These are phyloP conservation scores for Tricholoma furcatifolium DNA, from an alignment of 768 basidiomycete genomes.

Conservation along the genomic window DNA sequence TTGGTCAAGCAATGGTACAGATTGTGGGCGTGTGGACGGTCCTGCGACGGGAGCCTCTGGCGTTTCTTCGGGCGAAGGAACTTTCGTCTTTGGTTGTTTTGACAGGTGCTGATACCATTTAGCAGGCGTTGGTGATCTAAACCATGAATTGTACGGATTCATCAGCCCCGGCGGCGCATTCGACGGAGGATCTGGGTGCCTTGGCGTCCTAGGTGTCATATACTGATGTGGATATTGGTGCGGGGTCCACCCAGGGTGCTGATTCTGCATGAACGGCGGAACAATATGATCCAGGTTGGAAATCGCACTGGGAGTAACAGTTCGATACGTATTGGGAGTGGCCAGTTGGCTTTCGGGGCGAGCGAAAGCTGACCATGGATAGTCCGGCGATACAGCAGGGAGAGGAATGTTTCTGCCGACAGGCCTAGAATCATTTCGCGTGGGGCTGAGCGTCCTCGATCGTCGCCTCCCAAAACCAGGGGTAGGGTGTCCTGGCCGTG, in stretches of 20 bases:
- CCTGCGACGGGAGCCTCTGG: neutral
- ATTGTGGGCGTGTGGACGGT: neutral
- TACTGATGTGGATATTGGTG: neutral
- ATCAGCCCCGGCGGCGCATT: neutral
- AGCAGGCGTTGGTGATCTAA: neutral
- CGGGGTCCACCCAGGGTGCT: neutral
- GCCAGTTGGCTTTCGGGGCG: neutral
- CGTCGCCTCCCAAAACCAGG: neutral
- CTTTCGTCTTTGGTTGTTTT: neutral
- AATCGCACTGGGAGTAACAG: neutral
- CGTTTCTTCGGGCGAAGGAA: neutral
- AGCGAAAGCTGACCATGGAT: neutral
- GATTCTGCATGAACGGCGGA: neutral
- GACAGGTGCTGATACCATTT: neutral
- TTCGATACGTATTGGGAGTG: neutral
- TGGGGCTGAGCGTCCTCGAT: neutral
- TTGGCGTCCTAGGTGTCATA: neutral
- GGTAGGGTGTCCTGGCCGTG: neutral
- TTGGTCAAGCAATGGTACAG: neutral
- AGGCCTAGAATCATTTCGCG: neutral
- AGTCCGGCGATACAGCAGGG: neutral
- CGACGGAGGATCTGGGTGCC: neutral
- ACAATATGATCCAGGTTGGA: neutral
- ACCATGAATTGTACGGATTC: neutral
- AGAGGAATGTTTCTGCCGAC: neutral